These are phyloP conservation scores for Phytophthora citrophthora DNA, from an alignment of 352 stramenopile species.

Conservation along the genomic window DNA sequence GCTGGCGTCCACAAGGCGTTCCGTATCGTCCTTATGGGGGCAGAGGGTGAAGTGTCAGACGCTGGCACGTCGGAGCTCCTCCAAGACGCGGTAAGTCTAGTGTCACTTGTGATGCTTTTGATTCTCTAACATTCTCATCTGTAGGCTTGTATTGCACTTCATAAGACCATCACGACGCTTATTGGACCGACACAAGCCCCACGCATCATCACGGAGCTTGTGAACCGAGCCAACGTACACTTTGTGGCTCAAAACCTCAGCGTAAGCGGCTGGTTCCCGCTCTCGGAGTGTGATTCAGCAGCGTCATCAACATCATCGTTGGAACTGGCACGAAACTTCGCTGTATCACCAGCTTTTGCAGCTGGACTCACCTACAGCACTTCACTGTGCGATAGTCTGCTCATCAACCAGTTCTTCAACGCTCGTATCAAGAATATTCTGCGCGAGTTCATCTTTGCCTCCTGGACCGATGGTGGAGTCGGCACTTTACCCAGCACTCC, in stretches of 20 bases:
- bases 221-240: constrained; percentile 82
- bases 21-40: constrained; percentile 79
- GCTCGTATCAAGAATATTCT: constrained; percentile 87
- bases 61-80: constrained; percentile 69
- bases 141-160: constrained; percentile 69
- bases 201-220: constrained; percentile 79
- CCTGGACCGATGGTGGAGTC: constrained; percentile 62
- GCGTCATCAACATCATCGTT: constrained; percentile 46
- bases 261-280: constrained; percentile 74
- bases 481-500: constrained; percentile 26
- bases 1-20: constrained; percentile 59
- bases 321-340: constrained; percentile 70
- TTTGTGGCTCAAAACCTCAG: constrained; percentile 81
- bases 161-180: constrained; percentile 77
- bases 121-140: neutral
- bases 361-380: constrained; percentile 85
- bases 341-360: constrained; percentile 72
- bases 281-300: constrained; percentile 33
- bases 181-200: constrained; percentile 60
- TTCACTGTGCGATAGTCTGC: constrained; percentile 81
- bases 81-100: constrained; percentile 60
- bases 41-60: constrained; percentile 64
- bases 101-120: neutral
- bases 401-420: constrained; percentile 91
- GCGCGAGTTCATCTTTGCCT: constrained; percentile 86